Evolutionary conservation across 2,329 filamentous ascomycete genomes (phyloP), one percentile per base, ranked within the genome.

Genomic region (Penicillium aurantiogriseum): DNA sequence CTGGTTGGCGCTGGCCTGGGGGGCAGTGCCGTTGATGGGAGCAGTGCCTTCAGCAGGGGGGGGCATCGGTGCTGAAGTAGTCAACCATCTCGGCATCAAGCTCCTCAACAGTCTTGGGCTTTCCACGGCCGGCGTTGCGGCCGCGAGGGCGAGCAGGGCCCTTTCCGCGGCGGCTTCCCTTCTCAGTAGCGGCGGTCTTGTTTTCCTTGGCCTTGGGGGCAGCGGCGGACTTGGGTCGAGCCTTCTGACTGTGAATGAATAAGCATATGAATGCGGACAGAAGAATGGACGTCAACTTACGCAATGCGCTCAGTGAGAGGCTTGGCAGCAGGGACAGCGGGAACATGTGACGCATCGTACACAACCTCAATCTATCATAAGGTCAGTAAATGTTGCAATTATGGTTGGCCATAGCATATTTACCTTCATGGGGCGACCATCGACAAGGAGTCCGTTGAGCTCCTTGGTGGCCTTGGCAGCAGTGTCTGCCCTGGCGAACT

Each of bases 31-130:
- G 59, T 77, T 80, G 43, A 75, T 73, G 5, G 77, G 72, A 56
- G 79, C 78, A 59, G 73, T 76, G 42, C 69, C 71, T 52, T 76
- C 76, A 13, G 74, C 75, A 51, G 77, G 73, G 36, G 36, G 67
- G 63, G 33, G 70, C 71, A 51, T 72, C 75, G 64, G 80, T 78
- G 31, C 74, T 73, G 73, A 95, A 97, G 80, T 99, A 99, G 76
- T 97, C 94, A 21, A 86, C 88, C 94, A 99, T 99, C 76, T 99
- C 94, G 5, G 91, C 92, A 74, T 99, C 94, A 27, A 99, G 86
- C 79, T 99, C 92, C 74, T 96, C 93, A 1, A 89, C 87, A 0
- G 92, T 96, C 89, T 97, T 97, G 80, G 82, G 78, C 77, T 86
- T 95, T 81, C 70, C 87, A 79, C 65, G 88, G 82, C 68, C 88